These are phyloP conservation scores for Tillandsia fasciculata DNA, from an alignment of 176 grass and related monocot genomes.

Conservation along the genomic window DNA sequence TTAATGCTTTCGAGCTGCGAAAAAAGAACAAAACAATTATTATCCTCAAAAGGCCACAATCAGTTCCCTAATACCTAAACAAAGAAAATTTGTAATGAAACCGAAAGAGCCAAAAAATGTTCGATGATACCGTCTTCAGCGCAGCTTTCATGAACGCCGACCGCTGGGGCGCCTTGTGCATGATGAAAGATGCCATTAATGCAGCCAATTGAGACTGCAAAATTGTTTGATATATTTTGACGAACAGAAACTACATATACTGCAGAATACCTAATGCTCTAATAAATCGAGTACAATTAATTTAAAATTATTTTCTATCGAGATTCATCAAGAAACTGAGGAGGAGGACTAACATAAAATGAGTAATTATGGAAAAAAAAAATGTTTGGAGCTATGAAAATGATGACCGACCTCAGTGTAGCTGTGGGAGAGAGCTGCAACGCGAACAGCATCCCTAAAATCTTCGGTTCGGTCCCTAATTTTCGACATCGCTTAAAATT, in stretches of 20 bases:
- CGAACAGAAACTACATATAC: not conserved
- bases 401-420: conserved; percentile 49
- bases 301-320: too few relatives aligned
- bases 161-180: conserved; percentile 53
- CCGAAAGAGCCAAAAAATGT: not conserved
- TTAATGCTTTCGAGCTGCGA: conserved; percentile 67
- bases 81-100: not conserved
- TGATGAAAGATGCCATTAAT: conserved; percentile 78
- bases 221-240: conserved; percentile 5
- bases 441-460: conserved; percentile 60
- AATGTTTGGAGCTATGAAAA: too few relatives aligned
- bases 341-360: not conserved
- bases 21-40: conserved; percentile 8
- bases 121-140: conserved; percentile 60
- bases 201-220: conserved; percentile 57
- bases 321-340: too few relatives aligned
- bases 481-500: conserved; percentile 37
- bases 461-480: conserved; percentile 75
- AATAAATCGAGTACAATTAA: not conserved
- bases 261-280: not conserved
- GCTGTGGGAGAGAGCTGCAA: conserved; percentile 45
- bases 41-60: not conserved
- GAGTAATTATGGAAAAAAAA: not conserved
- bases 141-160: conserved; percentile 66
- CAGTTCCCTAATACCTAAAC: not conserved